phyloP scores from a whole-genome alignment of 78 protist genomes.

The Neovahlkampfia damariscottae region DNA sequence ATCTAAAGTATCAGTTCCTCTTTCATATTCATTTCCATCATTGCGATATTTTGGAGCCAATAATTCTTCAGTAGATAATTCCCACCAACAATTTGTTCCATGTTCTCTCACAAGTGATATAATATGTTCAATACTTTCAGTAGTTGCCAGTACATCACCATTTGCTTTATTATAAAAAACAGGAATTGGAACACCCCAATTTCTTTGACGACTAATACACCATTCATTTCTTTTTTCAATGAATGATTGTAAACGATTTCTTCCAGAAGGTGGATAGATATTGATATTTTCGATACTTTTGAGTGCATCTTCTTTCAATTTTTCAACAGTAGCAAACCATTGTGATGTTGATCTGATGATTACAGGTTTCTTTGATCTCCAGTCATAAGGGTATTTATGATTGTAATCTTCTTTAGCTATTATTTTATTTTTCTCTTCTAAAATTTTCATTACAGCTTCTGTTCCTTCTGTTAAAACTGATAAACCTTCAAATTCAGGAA shows the following conservation, averaged over 20 bases:
- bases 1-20: slow-evolving; percentile 84
- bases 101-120: slow-evolving; percentile 16
- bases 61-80: slow-evolving; percentile 24
- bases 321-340: neutral
- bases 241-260: neutral
- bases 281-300: neutral
- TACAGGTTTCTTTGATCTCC: slow-evolving; percentile 86
- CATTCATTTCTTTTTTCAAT: slow-evolving; percentile 52
- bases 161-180: slow-evolving; percentile 46
- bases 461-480: slow-evolving; percentile 49
- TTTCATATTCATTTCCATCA: neutral
- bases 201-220: slow-evolving; percentile 85
- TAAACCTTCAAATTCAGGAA: slow-evolving; percentile 45
- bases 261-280: neutral
- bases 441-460: slow-evolving; percentile 16
- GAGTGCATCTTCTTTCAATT: neutral
- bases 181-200: slow-evolving; percentile 94
- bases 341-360: slow-evolving; percentile 43
- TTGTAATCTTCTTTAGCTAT: slow-evolving; percentile 29
- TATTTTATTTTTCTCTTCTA: slow-evolving; percentile 32
- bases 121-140: slow-evolving; percentile 28
- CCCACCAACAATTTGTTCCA: slow-evolving; percentile 77
- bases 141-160: slow-evolving; percentile 9
- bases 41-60: slow-evolving; percentile 32
- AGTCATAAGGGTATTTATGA: slow-evolving; percentile 89